A percentile compares a stretch with the other conserved stretches of the same genome.
Conservation (phyloP, 2,329 filamentous ascomycete species). For the Boeremia exigua region DNA sequence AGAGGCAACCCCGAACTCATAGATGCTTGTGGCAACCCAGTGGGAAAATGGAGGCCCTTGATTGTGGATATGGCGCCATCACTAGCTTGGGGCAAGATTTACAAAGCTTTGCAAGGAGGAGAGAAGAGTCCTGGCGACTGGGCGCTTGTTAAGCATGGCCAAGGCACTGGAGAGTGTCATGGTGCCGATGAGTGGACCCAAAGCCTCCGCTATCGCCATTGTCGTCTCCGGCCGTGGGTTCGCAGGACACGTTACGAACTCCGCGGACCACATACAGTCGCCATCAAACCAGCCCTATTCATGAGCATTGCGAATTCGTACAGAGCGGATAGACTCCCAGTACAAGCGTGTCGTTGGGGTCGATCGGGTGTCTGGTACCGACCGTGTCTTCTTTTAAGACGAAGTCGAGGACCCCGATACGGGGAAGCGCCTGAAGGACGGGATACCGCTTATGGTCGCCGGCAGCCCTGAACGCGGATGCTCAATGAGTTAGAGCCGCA, state of each 20-base stretch:
- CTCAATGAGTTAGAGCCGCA: slow-evolving; percentile 51
- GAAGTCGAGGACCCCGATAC: slow-evolving; percentile 22
- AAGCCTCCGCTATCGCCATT: slow-evolving; percentile 76
- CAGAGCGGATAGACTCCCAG: slow-evolving; percentile 65
- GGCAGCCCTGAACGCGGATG: slow-evolving; percentile 59
- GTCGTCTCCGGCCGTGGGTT: slow-evolving; percentile 79
- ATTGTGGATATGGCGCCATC: slow-evolving; percentile 78
- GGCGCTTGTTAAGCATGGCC: slow-evolving; percentile 74
- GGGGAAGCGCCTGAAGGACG: slow-evolving; percentile 46
- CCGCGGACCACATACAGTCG: slow-evolving; percentile 67
- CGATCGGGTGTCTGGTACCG: slow-evolving; percentile 61
- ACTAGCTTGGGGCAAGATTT: slow-evolving; percentile 74
- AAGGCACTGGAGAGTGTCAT: slow-evolving; percentile 73
- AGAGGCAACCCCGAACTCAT: slow-evolving; percentile 72
- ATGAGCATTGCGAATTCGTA: slow-evolving; percentile 72
- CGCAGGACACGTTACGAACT: slow-evolving; percentile 76
- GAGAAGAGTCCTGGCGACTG: slow-evolving; percentile 75
- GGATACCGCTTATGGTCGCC: slow-evolving; percentile 58
- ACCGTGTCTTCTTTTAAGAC: slow-evolving; percentile 64
- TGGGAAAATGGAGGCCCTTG: slow-evolving; percentile 65
- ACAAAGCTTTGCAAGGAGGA: slow-evolving; percentile 70
- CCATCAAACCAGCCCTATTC: slow-evolving; percentile 75
- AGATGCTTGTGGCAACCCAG: slow-evolving; percentile 78
- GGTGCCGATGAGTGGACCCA: slow-evolving; percentile 85
- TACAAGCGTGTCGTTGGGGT: slow-evolving; percentile 60